Base-by-base conservation (phyloP, 2,329 filamentous ascomycete genomes). In the Coleophoma eucalyptorum region DNA sequence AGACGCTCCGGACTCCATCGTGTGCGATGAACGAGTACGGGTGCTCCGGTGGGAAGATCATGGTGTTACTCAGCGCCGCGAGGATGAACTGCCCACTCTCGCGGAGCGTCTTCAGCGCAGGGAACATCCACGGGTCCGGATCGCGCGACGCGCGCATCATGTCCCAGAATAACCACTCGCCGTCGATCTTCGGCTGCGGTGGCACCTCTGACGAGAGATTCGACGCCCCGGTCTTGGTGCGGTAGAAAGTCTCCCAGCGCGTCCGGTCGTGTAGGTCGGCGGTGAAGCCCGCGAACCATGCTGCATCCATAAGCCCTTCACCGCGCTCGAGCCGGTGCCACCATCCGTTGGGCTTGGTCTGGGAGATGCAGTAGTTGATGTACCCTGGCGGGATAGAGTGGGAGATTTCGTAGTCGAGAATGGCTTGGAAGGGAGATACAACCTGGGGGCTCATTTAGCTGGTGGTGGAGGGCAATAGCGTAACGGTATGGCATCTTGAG, bases 271-370 rank as follows among this genome's bases (percentile, higher is more conserved):
- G 79, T 11, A 97, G 79, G 63, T 99, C 92, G 1, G 66, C 62
- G 53, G 84, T 85, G 75, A 97, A 97, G 1, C 78, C 81, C 1
- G 72, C 65, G 68, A 93, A 97, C 76, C 92, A 97, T 8, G 71
- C 68, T 12, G 79, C 74, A 65, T 96, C 84, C 67, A 97, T 76
- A 21, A 79, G 75, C 53, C 96, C 86, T 54, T 90, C 84, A 53
- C 93, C 93, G 51, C 87, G 85, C 69, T 99, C 94, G 43, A 97
- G 79, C 41, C 80, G 81, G 64, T 96, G 91, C 93, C 93, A 97
- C 65, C 83, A 86, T 38, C 94, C 94, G 58, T 84, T 72, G 2
- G 90, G 91, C 0, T 86, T 82, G 3, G 87, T 84, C 60, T 81
- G 80, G 48, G 90, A 90, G 64, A 97, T 94, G 60, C 88, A 88